phyloP scores from a whole-genome alignment of 163 green algal genomes.

The Chlamydomonas reinhardtii region DNA sequence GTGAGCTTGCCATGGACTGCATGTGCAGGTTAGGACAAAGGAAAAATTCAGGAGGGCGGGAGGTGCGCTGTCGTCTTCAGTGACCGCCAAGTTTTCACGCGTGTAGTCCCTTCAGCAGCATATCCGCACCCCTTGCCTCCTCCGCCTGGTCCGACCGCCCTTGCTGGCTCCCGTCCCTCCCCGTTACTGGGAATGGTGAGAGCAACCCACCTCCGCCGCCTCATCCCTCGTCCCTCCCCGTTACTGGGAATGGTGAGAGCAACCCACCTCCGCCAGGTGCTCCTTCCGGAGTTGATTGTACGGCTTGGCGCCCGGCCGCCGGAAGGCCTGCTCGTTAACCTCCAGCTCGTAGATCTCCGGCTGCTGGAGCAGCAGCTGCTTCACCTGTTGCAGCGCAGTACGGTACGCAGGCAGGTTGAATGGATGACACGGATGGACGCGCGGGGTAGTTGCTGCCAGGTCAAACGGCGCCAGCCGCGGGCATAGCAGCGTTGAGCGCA shows the following conservation, averaged over 20 bases:
- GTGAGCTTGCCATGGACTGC: neutral
- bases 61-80: too few relatives aligned
- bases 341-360: conserved; percentile 40
- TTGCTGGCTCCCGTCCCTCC: neutral
- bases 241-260: too few relatives aligned
- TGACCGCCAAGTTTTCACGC: too few relatives aligned
- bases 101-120: too few relatives aligned
- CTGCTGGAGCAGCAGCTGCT: conserved; percentile 6
- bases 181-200: too few relatives aligned
- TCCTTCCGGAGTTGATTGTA: conserved; percentile 10
- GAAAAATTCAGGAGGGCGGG: too few relatives aligned
- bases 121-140: too few relatives aligned
- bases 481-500: too few relatives aligned
- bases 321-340: neutral
- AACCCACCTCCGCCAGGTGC: conserved; percentile 13
- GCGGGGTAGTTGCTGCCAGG: too few relatives aligned
- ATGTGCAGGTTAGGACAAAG: neutral
- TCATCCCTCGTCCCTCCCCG: neutral
- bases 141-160: neutral
- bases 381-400: conserved; percentile 3
- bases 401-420: neutral
- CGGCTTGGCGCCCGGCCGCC: conserved; percentile 3
- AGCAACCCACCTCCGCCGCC: neutral
- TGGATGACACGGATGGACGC: neutral
- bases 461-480: too few relatives aligned